Evolutionary conservation across 257 asterid genomes (phyloP), one percentile per base, ranked within the genome.

Genomic region (Hygrophila difformis): DNA sequence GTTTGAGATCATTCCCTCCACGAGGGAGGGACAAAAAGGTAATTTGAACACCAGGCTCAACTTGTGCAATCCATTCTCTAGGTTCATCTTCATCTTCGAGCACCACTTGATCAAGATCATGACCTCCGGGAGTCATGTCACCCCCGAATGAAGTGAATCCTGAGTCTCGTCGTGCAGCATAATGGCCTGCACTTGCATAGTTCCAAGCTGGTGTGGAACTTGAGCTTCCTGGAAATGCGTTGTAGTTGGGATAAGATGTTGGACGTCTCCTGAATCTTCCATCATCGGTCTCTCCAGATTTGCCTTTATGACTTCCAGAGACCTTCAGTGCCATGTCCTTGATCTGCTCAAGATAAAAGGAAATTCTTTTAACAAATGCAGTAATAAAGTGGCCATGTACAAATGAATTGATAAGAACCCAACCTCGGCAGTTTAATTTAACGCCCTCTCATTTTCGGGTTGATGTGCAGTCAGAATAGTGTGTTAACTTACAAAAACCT

Each of bases 21-120:
- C 73, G 65, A 8, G 87, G 91, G 58, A 87, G 87, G 21, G 97
- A 77, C 20, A 77, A 72, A 33, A 87, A 87, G 12, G 94, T 83
- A 43, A 87, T 79, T 45, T 83, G 97, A 13, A 87, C 89, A 8
- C 97, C 94, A 8, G 97, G 97, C 63, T 87, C 97, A 13, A 87
- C 97, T 47, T 87, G 97, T 0, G 97, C 93, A 40, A 60, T 65
- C 97, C 96, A 87, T 31, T 87, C 96, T 41, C 73, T 79, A 2
- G 72, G 80, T 12, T 57, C 87, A 12, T 69, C 83, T 18, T 79
- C 96, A n/a, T 74, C 66, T 22, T 80, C 88, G 5, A 70, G 57
- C 61, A 58, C 61, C 35, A 74, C 71, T 75, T 1, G 74, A 61
- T 15, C 31, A 5, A 17, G 83, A 61, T 42, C 55, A 64, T 20